Evolutionary conservation across 148 eudicot species (phyloP).

Genomic region (Arbutus unedo): DNA sequence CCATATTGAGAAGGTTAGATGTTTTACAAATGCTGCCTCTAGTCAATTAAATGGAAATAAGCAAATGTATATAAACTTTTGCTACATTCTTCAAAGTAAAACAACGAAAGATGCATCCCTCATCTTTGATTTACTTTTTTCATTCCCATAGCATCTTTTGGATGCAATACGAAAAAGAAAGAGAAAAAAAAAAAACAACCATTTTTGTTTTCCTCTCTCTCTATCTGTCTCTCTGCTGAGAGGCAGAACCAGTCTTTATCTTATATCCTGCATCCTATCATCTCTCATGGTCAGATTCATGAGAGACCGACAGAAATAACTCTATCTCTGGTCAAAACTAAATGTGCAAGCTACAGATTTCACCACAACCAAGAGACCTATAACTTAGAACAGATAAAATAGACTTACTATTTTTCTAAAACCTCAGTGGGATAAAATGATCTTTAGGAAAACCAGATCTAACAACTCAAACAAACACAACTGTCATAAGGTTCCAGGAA

Average conservation of each 20-base stretch:
- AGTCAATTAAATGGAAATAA: too few species aligned
- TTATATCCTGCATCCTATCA: not conserved
- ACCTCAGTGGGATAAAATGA: not conserved
- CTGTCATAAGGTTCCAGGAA: not conserved
- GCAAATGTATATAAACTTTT: not conserved
- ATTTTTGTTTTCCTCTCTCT: not conserved
- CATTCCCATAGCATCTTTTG: not conserved
- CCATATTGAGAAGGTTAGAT: not conserved
- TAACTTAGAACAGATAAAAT: not conserved
- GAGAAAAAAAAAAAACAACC: not conserved
- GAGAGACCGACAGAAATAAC: not conserved
- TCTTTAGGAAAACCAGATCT: not conserved
- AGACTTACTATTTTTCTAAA: not conserved
- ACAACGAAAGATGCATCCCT: not conserved
- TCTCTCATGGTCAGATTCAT: not conserved
- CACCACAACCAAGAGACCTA: not conserved
- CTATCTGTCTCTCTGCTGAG: not conserved
- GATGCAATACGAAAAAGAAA: not conserved
- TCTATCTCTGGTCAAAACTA: not conserved
- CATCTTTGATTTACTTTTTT: not conserved
- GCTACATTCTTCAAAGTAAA: not conserved
- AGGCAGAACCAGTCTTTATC: not conserved
- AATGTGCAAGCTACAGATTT: not conserved
- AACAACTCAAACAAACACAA: slow-evolving; percentile 4
- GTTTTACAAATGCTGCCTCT: too few species aligned